Conservation (phyloP, 225 moss, liverwort and hornwort genomes). For the Pleurozium schreberi region DNA sequence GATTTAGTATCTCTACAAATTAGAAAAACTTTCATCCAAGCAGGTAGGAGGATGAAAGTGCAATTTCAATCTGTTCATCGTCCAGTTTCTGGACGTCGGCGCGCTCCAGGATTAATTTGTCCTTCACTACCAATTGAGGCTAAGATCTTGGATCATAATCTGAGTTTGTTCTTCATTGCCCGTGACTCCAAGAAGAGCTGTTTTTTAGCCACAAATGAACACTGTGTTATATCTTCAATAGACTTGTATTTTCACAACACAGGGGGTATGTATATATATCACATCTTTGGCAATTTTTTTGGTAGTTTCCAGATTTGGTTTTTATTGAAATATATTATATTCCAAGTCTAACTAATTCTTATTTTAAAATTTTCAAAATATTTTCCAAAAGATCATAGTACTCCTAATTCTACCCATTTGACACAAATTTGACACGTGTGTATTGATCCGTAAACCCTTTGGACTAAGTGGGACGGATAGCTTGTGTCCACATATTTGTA, state of each 20-base stretch:
- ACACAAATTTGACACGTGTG: rapidly evolving
- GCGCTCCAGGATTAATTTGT: no score
- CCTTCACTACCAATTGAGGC: not conserved
- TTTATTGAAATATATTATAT: no score
- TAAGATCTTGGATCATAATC: not conserved
- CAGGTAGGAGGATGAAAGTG: no score
- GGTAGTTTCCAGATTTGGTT: no score
- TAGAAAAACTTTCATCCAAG: no score
- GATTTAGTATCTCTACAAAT: no score
- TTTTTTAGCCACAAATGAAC: not conserved
- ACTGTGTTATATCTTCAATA: not conserved
- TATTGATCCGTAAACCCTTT: no score
- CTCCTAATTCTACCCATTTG: not conserved
- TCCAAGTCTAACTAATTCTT: not conserved
- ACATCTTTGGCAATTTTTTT: not conserved
- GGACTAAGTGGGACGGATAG: no score
- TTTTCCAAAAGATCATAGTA: not conserved
- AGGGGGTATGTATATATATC: not conserved
- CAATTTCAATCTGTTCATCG: no score
- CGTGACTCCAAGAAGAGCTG: not conserved
- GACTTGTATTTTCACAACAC: not conserved
- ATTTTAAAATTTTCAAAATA: not conserved
- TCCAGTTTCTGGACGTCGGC: no score
- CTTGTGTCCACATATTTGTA: no score
- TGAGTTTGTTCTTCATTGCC: rapidly evolving